Evolutionary conservation across 306 rosid genomes (phyloP).

Genomic region (Medicago arabica): DNA sequence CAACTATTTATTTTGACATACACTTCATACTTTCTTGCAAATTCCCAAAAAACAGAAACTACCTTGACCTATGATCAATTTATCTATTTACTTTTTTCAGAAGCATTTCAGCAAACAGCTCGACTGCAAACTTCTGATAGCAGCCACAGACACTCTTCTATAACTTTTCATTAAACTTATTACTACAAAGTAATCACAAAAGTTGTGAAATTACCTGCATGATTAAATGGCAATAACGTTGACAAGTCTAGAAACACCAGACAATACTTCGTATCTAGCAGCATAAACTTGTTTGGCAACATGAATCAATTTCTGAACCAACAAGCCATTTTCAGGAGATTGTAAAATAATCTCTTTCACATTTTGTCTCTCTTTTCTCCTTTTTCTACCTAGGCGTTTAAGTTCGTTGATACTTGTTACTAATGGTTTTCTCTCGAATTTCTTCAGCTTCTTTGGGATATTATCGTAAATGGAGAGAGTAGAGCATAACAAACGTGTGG

Average conservation of each 20-base stretch:
- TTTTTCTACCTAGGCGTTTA: conserved; percentile 64
- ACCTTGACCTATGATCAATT: not conserved
- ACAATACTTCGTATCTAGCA: conserved; percentile 59
- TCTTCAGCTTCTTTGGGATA: conserved; percentile 53
- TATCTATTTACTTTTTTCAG: not conserved
- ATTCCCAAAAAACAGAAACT: not conserved
- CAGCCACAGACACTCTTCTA: not conserved
- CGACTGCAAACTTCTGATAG: not conserved
- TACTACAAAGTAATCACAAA: not conserved
- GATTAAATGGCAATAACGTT: conserved; percentile 48
- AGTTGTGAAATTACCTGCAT: too few relatives aligned
- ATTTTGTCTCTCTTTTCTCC: conserved; percentile 57
- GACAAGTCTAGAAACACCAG: conserved; percentile 56
- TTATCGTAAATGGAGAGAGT: conserved; percentile 39
- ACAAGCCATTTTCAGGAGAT: conserved; percentile 72
- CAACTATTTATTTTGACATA: too few relatives aligned
- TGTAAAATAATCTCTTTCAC: conserved; percentile 51
- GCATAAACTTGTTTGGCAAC: conserved; percentile 60
- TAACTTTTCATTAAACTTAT: not conserved
- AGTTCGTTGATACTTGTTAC: conserved; percentile 61
- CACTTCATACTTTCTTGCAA: too few relatives aligned
- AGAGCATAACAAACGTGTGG: conserved; percentile 40
- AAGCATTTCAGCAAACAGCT: not conserved
- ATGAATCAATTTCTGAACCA: conserved; percentile 62
- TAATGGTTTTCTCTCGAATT: conserved; percentile 64